Evolutionary conservation across 2,329 filamentous ascomycete species (phyloP), one percentile per base, ranked within the genome.

Genomic region (Gyromitra esculenta): DNA sequence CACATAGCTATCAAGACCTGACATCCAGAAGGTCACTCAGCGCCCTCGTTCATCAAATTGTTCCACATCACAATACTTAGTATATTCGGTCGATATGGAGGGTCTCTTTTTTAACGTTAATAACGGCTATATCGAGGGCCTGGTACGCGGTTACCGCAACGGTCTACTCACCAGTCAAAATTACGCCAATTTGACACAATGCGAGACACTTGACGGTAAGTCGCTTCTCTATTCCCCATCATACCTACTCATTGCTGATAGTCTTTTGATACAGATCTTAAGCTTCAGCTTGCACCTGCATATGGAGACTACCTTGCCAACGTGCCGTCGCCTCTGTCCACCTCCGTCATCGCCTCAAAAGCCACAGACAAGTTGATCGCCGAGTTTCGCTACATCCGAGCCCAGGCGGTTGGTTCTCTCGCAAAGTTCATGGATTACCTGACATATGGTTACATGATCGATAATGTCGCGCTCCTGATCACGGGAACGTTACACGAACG

Each of bases 381-480:
- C 80, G 96, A 99, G 84, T 99, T 99, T 84, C 91, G 94, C 83
- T 99, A 99, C 84, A 88, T 99, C 59, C 93, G 96, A 81, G 94
- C 94, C 78, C 97, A 99, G 83, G 92, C 95, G 37, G 93, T 93
- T 1, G 96, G 96, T 15, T 93, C 94, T 0, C 89, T 97, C 48
- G 91, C 94, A 78, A 94, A 93, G 83, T 99, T 99, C 84, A 94
- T 99, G 89, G 94, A 98, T 84, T 99, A 97, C 85, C 87, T 99
- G 77, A 99, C 96, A 0, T 99, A 99, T 84, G 95, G 94, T 78
- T 99, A 99, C 87, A 99, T 99, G 96, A 99, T 99, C 85, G 96
- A 99, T 86, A 99, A 99, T 82, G 94, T 99, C 68, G 96, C 96
- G 50, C 91, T 99, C 52, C 90, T 99, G 82, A 99, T 99, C 84